A percentile compares a stretch with the other conserved stretches of the same genome.
Conservation (phyloP, 768 basidiomycete species). For the Neoboletus magnificus region DNA sequence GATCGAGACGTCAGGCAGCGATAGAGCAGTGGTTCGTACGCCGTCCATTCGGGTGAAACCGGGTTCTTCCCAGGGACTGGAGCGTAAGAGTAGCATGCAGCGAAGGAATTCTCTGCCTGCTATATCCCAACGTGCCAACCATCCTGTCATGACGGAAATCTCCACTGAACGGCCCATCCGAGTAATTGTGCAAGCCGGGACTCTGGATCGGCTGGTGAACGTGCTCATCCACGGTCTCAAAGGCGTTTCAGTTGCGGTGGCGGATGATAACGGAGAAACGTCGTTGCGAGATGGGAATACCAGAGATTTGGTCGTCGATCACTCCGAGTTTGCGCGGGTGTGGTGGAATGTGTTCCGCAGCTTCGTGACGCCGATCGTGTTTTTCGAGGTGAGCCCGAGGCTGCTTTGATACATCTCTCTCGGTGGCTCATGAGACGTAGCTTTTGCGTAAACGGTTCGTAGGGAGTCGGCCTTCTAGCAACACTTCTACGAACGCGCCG, state of each 20-base stretch:
- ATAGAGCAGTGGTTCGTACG: conserved; percentile 48
- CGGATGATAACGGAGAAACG: conserved; percentile 87
- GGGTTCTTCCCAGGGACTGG: conserved; percentile 60
- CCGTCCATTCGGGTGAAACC: conserved; percentile 81
- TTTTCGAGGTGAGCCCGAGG: conserved; percentile 67
- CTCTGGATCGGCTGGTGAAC: conserved; percentile 68
- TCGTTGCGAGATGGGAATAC: conserved; percentile 72
- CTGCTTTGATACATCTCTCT: not conserved
- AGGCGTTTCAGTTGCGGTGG: conserved; percentile 73
- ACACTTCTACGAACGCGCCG: conserved; percentile 41
- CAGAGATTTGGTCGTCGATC: conserved; percentile 68
- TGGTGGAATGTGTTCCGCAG: conserved; percentile 87
- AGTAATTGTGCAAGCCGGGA: conserved; percentile 76
- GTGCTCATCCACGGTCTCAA: conserved; percentile 75
- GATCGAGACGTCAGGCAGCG: conserved; percentile 38
- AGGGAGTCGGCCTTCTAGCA: conserved; percentile 42
- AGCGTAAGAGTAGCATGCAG: conserved; percentile 74
- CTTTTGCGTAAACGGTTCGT: conserved; percentile 74
- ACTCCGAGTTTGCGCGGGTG: conserved; percentile 64
- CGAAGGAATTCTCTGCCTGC: conserved; percentile 79
- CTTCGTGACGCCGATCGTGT: conserved; percentile 75
- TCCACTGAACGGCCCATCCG: conserved; percentile 70
- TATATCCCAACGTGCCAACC: conserved; percentile 58
- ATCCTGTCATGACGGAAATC: conserved; percentile 56
- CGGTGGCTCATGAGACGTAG: conserved; percentile 35